A percentile compares a stretch with the other conserved stretches of the same genome.
These are phyloP conservation scores for Evernia prunastri DNA, from an alignment of 495 filamentous ascomycete genomes.

Conservation along the genomic window DNA sequence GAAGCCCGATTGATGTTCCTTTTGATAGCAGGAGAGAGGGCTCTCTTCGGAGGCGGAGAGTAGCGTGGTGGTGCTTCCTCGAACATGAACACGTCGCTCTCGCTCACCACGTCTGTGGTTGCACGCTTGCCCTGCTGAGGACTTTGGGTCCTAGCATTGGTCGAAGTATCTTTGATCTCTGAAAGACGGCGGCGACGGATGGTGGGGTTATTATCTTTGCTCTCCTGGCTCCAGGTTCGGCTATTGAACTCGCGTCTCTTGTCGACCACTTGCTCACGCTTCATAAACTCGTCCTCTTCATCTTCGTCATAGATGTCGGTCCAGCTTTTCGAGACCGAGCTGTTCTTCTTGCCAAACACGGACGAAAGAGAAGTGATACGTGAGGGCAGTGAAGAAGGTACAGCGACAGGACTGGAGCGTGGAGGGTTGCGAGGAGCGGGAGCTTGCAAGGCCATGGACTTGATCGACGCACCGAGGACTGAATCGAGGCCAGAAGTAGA, in stretches of 20 bases:
- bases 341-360: conserved; percentile 69
- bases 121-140: conserved; percentile 34
- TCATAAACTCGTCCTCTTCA: conserved; percentile 56
- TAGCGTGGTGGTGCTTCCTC: conserved; percentile 53
- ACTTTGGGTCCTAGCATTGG: conserved; percentile 20
- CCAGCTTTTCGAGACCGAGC: conserved; percentile 89
- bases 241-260: conserved; percentile 67
- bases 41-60: conserved; percentile 46
- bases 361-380: conserved; percentile 63
- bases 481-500: conserved; percentile 75
- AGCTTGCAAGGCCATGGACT: conserved; percentile 49
- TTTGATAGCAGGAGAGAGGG: conserved; percentile 29
- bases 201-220: conserved; percentile 41
- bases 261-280: conserved; percentile 53
- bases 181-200: conserved; percentile 37
- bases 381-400: conserved; percentile 74
- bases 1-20: not conserved
- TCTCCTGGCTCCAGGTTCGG: conserved; percentile 76
- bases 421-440: conserved; percentile 35
- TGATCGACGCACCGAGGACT: conserved; percentile 60
- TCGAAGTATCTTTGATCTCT: conserved; percentile 22
- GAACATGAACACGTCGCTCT: conserved; percentile 62
- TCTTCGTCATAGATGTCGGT: conserved; percentile 95
- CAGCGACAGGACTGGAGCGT: conserved; percentile 48
- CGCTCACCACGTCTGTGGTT: conserved; percentile 49